Conservation (phyloP, 2,329 filamentous ascomycete genomes). For the Microascus cirrosus region DNA sequence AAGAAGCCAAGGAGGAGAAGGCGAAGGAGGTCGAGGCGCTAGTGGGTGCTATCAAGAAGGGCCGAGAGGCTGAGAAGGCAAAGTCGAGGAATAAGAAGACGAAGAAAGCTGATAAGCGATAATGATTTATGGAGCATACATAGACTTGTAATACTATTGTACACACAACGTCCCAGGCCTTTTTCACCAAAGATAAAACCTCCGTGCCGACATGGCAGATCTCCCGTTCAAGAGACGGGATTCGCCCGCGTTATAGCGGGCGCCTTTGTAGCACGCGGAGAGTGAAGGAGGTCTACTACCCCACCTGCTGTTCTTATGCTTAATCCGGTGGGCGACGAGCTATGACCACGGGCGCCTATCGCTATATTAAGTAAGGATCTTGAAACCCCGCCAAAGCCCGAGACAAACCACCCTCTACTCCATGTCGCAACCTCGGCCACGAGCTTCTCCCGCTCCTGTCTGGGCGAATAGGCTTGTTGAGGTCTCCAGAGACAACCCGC, state of each 20-base stretch:
- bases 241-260: too few species aligned
- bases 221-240: neutral
- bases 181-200: neutral
- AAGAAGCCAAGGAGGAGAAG: constrained; percentile 19
- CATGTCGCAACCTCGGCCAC: neutral
- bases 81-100: constrained; percentile 15
- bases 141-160: neutral
- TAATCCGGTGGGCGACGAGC: neutral
- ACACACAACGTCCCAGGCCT: neutral
- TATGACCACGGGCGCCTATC: neutral
- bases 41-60: constrained; percentile 24
- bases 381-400: constrained; percentile 18
- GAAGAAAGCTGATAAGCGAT: constrained; percentile 15
- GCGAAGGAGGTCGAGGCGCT: constrained; percentile 21
- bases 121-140: neutral
- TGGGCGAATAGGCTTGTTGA: neutral
- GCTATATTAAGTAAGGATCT: constrained; percentile 9
- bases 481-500: neutral
- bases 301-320: neutral
- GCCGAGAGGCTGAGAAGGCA: constrained; percentile 17
- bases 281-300: too few species aligned
- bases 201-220: neutral
- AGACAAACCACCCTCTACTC: neutral
- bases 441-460: neutral
- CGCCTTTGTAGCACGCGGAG: too few species aligned